A percentile compares a stretch with the other conserved stretches of the same genome.
Evolutionary conservation across 495 filamentous ascomycete genomes (phyloP).

Genomic region (Podospora comata): DNA sequence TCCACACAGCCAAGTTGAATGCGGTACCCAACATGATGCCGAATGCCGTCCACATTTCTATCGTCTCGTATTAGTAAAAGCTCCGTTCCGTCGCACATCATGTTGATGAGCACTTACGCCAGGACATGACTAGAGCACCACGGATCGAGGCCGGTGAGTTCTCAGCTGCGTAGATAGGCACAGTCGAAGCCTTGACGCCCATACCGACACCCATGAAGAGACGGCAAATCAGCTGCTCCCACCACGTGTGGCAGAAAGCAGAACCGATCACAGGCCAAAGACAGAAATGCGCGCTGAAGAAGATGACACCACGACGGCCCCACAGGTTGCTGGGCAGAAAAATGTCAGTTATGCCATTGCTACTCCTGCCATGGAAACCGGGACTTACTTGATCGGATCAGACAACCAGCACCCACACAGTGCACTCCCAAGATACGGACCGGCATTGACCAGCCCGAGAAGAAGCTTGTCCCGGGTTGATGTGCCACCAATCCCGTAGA

Average conservation of each 20-base stretch:
- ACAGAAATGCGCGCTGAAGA: conserved; percentile 62
- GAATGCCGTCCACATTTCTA: conserved; percentile 77
- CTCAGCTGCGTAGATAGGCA: conserved; percentile 76
- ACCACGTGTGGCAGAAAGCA: conserved; percentile 62
- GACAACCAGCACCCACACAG: conserved; percentile 64
- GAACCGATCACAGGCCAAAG: conserved; percentile 60
- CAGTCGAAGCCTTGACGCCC: conserved; percentile 59
- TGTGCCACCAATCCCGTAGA: conserved; percentile 43
- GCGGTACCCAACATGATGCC: conserved; percentile 71
- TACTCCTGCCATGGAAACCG: neutral
- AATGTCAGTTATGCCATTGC: neutral
- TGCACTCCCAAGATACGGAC: conserved; percentile 49
- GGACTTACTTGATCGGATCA: conserved; percentile 57
- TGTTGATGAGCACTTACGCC: conserved; percentile 46
- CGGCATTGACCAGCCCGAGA: conserved; percentile 51
- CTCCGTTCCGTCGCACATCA: neutral
- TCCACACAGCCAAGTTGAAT: conserved; percentile 64
- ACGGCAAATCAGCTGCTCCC: conserved; percentile 59
- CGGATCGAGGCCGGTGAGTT: conserved; percentile 70
- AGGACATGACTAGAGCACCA: conserved; percentile 78
- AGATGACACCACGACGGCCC: conserved; percentile 67
- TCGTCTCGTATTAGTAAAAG: neutral
- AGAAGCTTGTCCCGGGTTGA: conserved; percentile 50
- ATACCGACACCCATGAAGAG: conserved; percentile 70
- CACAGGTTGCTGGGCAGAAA: conserved; percentile 39